Base-by-base conservation (phyloP, 257 asterid genomes). In the Voacanga thouarsii region DNA sequence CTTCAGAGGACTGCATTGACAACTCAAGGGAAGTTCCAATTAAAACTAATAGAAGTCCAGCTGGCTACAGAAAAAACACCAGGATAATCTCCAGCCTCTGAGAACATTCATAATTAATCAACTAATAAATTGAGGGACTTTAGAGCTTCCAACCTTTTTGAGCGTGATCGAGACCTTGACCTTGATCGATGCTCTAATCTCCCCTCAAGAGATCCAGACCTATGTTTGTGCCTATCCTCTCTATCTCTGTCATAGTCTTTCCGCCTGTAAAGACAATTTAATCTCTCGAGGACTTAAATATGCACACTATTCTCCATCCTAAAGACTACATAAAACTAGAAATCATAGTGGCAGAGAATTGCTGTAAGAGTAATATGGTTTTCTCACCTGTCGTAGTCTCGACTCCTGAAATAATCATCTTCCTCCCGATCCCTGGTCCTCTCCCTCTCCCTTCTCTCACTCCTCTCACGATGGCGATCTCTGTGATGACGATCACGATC, bases 331-430 rank as follows among this genome's bases (percentile, higher is more conserved):
- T 50, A 12, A 49, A 37, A 8, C 53, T 65, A 12, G 23, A 75
- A 18, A 24, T 37, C 43, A 60, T 16, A 41, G 37, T 8, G 24
- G 51, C 39, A 23, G 26, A n/a, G 33, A 71, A 71, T 12, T 71
- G 21, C 50, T 23, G 33, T 56, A 21, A 67, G 71, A 24, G 68
- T 44, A 49, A 53, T 49, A 28, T n/a, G 80, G 68, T 60, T 79
- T 72, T 71, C 80, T 84, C 47, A 93, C 99, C 93, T 87, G 74
- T 92, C 98, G 79, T 59, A 81, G 81, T 90, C 97, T 76, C 97
- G 94, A 85, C 83, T 82, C 86, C 84, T 86, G 78, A 80, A 75
- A 78, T 83, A 81, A 83, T 86, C 91, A 71, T 89, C 98, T 41
- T 68, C 73, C 2, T 68, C 73, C 72, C 72, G 19, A 64, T 89